Evolutionary conservation across 2,329 filamentous ascomycete genomes (phyloP), one percentile per base, ranked within the genome.

Genomic region (Talaromyces amestolkiae): DNA sequence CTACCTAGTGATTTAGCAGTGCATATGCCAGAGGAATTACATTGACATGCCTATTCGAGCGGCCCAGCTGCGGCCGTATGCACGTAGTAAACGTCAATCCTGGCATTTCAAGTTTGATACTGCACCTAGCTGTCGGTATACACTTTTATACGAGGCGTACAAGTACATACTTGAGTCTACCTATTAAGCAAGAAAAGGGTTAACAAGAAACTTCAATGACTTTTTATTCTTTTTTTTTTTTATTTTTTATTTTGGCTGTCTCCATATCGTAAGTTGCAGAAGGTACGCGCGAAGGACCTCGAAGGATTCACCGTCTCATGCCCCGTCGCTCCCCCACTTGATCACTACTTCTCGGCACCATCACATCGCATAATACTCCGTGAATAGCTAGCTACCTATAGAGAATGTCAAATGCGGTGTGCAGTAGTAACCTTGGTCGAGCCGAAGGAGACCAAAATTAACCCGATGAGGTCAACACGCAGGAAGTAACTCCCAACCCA

Each of bases 21-120:
- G 24, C 47, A 47, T 31, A 56, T 37, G 31, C 33, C 51, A 56
- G n/a, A 56, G 47, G 2, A 19, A 56, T 13, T 24, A 6, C 53
- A 56, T 56, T 39, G 33, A 56, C 10, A 56, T 56, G 33, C 53
- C 53, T 56, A 22, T 37, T 56, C 15, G 53, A 39, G 53, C 53
- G 53, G n/a, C 53, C 31, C 53, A 56, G 27, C 17, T 35, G 51
- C 27, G 15, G 11, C 51, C 53, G 11, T 24, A 56, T 35, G 33
- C 53, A 37, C 31, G 53, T 22, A 37, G 8, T 37, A 10, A 10
- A 56, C n/a, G 33, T 56, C 53, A 24, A 24, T 17, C 33, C 53
- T 35, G 51, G 51, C 51, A 35, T 37, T n/a, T 37, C 3, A 31
- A 37, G 10, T 13, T 24, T 56, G 31, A 35, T 54, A 54, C 17